Base-by-base conservation (phyloP, 257 asterid genomes). In the Parsonsia alboflavescens region DNA sequence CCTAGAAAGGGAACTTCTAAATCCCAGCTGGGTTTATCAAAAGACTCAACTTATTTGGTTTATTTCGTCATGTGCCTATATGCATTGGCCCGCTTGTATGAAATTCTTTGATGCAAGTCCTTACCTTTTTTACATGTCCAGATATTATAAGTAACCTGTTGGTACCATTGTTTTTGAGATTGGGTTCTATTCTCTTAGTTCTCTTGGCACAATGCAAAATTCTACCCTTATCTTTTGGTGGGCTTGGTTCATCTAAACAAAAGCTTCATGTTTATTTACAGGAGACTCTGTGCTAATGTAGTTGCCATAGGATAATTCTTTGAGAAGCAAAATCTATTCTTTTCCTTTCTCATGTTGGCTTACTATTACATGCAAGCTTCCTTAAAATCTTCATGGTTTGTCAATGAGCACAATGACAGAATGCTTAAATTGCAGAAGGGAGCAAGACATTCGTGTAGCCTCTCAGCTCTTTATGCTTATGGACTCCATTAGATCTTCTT, bases 391-490 rank as follows among this genome's bases (percentile, higher is more conserved):
- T 24, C 21, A 19, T 65, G 45, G 28, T 65, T 65, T 65, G 4
- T 17, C 26, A 65, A 19, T 39, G 6, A 17, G 50, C 70, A 33
- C 7, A 15, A 65, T 65, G 16, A 67, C 45, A n/a, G 21, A 63
- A 54, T 73, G n/a, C 59, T 73, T 71, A 66, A 49, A 80, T 80
- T 81, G 81, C 92, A 92, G 98, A 89, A 88, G 86, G 76, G 97
- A 89, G 71, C 99, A 92, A 83, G 93, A 89, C 57, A 82, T 75
- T 71, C 99, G 97, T 65, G 85, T 94, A 63, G 89, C 95, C 68
- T 88, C 99, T 72, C 97, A 92, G 83, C 91, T 94, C 70, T 86
- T 84, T 80, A 74, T 92, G 86, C 80, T 94, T 82, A 92, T 94
- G 99, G 99, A 94, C 83, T 82, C 90, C 54, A 86, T 81, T 86